Percentiles rank a stretch among this genome's conserved stretches.
These are phyloP conservation scores for Paramecium octaurelia DNA, from an alignment of 73 alveolate genomes.

Conservation along the genomic window DNA sequence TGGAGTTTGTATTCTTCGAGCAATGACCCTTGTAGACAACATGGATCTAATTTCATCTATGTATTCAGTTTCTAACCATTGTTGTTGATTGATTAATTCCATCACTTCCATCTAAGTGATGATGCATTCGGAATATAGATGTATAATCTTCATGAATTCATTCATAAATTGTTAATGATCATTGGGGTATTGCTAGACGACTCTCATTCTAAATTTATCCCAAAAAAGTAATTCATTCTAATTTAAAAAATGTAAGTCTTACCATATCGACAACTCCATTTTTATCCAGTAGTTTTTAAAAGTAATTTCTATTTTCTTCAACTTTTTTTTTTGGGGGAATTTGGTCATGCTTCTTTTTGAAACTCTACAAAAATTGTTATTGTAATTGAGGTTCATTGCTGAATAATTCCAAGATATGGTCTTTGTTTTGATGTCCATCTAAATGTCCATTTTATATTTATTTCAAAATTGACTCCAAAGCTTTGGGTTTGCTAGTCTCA, in stretches of 20 bases:
- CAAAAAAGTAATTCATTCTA: constrained; percentile 32
- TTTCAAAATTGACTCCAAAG: not conserved
- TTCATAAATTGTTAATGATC: not conserved
- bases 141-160: constrained; percentile 29
- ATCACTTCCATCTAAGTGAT: constrained; percentile 59
- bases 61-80: constrained; percentile 45
- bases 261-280: constrained; percentile 26
- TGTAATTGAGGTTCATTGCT: not conserved
- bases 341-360: constrained; percentile 12
- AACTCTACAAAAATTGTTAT: not conserved
- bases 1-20: constrained; percentile 51
- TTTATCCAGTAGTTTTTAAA: constrained; percentile 27
- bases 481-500: not conserved
- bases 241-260: not conserved
- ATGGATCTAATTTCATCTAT: constrained; percentile 30
- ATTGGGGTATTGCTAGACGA: not conserved
- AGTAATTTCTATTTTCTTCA: not conserved
- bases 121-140: constrained; percentile 56
- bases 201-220: constrained; percentile 34
- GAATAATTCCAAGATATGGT: not conserved
- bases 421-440: not conserved
- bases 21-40: constrained; percentile 29
- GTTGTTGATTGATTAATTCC: constrained; percentile 43
- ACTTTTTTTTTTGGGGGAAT: not conserved
- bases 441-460: constrained; percentile 9